These are phyloP conservation scores for Suillus tomentosus DNA, from an alignment of 768 basidiomycete genomes.

Conservation along the genomic window DNA sequence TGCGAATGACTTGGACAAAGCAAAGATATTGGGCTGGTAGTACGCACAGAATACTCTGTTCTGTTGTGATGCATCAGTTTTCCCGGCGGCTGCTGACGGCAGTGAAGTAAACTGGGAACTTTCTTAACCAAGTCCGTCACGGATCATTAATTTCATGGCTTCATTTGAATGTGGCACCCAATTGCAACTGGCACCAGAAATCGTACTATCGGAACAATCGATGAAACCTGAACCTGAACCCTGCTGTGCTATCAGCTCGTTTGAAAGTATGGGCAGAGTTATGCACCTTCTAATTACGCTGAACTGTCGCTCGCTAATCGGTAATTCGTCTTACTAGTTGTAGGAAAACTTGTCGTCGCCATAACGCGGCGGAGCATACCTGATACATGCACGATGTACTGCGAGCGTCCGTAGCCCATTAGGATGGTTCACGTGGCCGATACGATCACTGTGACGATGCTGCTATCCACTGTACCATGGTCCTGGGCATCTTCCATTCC, in stretches of 20 bases:
- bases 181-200: not conserved
- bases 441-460: constrained; percentile 25
- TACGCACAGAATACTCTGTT: not conserved
- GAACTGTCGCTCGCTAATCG: not conserved
- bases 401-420: not conserved
- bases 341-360: not conserved
- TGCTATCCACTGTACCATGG: constrained; percentile 34
- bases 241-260: not conserved
- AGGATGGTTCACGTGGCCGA: constrained; percentile 3
- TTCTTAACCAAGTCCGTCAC: constrained; percentile 5
- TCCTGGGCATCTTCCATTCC: constrained; percentile 55
- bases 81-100: constrained; percentile 9
- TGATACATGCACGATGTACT: not conserved
- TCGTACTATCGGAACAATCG: not conserved
- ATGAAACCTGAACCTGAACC: not conserved
- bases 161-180: not conserved
- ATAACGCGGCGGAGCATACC: not conserved
- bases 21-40: not conserved
- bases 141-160: not conserved
- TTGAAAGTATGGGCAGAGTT: not conserved
- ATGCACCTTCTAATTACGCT: constrained; percentile 6
- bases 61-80: constrained; percentile 1
- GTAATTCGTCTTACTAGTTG: not conserved
- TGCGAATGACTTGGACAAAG: not conserved
- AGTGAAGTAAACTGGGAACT: constrained; percentile 8